Evolutionary conservation across 1,284 basidiomycete genomes (phyloP).

Genomic region (Ustilago nuda): DNA sequence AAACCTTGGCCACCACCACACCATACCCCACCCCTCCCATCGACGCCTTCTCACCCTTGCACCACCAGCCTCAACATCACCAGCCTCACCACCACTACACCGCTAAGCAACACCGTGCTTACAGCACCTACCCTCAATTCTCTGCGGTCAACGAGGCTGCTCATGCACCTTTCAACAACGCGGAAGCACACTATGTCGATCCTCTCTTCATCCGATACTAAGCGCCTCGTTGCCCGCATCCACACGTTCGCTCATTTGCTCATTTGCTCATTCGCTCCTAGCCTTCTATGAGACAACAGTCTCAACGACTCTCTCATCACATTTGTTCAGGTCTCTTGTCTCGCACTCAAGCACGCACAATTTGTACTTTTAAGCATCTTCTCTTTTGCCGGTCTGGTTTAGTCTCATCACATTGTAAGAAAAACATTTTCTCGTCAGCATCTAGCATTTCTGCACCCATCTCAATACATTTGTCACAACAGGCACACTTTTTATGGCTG

Average conservation of each 20-base stretch:
- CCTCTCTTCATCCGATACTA: constrained; percentile 51
- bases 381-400: constrained; percentile 1
- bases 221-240: background rate
- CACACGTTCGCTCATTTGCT: background rate
- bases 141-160: constrained; percentile 20
- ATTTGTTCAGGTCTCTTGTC: background rate
- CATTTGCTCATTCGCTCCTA: constrained; percentile 1
- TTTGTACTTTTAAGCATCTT: constrained; percentile 29
- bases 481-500: background rate
- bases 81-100: constrained; percentile 5
- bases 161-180: constrained; percentile 57
- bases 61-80: constrained; percentile 8
- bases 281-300: background rate
- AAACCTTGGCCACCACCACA: constrained; percentile 37
- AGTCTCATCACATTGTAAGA: constrained; percentile 6
- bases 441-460: constrained; percentile 1
- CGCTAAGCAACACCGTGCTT: constrained; percentile 16
- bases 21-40: constrained; percentile 50
- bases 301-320: background rate
- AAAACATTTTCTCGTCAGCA: background rate
- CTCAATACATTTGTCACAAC: constrained; percentile 2
- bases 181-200: constrained; percentile 46
- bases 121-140: constrained; percentile 16
- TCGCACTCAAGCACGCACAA: constrained; percentile 6
- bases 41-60: constrained; percentile 38